Evolutionary conservation across 129 eudicot genomes (phyloP).

Genomic region (Ambrosia artemisiifolia): DNA sequence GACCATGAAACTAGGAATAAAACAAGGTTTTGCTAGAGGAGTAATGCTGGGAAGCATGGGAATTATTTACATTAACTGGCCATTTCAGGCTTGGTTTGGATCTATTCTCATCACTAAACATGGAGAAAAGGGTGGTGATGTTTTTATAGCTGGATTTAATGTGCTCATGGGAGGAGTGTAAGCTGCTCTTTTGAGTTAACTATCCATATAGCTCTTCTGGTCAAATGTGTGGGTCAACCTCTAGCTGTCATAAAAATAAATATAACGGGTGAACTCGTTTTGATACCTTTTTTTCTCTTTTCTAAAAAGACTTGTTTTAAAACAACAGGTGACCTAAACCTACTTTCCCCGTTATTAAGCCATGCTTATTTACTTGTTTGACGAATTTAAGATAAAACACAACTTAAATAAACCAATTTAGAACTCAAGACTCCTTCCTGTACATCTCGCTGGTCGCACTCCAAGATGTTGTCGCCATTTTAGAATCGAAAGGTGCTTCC

Average conservation of each 20-base stretch:
- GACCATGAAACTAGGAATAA: conserved; percentile 59
- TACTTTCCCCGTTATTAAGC: not conserved
- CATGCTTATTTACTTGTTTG: not conserved
- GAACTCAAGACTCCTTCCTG: not conserved
- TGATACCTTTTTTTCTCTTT: too few relatives aligned
- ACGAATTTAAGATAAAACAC: not conserved
- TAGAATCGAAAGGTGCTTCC: conserved; percentile 58
- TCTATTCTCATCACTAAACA: conserved; percentile 56
- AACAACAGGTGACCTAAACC: not conserved
- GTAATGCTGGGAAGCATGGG: conserved; percentile 80
- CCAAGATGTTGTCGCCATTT: conserved; percentile 61
- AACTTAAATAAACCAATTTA: not conserved
- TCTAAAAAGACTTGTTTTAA: too few relatives aligned
- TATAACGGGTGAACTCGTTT: too few relatives aligned
- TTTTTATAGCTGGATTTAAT: conserved; percentile 71
- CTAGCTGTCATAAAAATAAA: too few relatives aligned
- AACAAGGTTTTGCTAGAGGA: conserved; percentile 70
- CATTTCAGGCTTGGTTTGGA: conserved; percentile 71
- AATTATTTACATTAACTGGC: conserved; percentile 69
- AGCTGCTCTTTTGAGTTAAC: conserved; percentile 33
- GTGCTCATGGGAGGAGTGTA: conserved; percentile 80
- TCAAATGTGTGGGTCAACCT: not conserved
- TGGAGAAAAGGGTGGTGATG: conserved; percentile 65
- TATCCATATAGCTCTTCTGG: not conserved
- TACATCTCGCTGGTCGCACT: conserved; percentile 46